A percentile compares a stretch with the other conserved stretches of the same genome.
phyloP scores from a whole-genome alignment of 306 rosid species.

The Acacia crassicarpa region DNA sequence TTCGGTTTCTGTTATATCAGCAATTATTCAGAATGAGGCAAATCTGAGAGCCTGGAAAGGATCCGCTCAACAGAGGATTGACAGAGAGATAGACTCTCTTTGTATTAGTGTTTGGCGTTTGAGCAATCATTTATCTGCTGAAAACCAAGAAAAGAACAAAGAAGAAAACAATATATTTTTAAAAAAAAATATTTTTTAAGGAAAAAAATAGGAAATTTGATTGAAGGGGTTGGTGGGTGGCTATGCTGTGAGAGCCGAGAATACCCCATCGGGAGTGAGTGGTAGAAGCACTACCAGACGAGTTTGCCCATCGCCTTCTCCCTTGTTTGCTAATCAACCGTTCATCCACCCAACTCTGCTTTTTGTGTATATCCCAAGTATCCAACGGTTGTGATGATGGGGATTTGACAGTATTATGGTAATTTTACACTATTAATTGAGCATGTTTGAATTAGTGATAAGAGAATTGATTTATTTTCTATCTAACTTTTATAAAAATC shows the following conservation, averaged over 20 bases:
- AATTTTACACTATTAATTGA: background rate
- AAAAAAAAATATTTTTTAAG: no score
- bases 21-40: conserved; percentile 25
- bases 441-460: no score
- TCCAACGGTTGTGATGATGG: conserved; percentile 13
- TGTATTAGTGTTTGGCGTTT: conserved; percentile 22
- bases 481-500: no score
- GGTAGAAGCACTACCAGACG: conserved; percentile 47
- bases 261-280: conserved; percentile 65
- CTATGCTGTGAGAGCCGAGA: conserved; percentile 41
- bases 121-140: conserved; percentile 6
- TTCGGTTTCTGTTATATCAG: conserved; percentile 18
- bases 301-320: background rate
- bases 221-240: conserved; percentile 36
- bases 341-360: background rate
- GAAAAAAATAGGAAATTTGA: background rate
- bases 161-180: background rate
- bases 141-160: background rate
- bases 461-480: no score
- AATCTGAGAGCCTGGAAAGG: conserved; percentile 45
- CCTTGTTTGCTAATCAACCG: background rate
- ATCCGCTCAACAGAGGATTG: conserved; percentile 18
- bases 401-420: background rate
- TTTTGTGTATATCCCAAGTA: background rate
- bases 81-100: conserved; percentile 24